A percentile compares a stretch with the other conserved stretches of the same genome.
These are phyloP conservation scores for Eremothecium coryli DNA, from an alignment of 1,139 yeast genomes.

Conservation along the genomic window DNA sequence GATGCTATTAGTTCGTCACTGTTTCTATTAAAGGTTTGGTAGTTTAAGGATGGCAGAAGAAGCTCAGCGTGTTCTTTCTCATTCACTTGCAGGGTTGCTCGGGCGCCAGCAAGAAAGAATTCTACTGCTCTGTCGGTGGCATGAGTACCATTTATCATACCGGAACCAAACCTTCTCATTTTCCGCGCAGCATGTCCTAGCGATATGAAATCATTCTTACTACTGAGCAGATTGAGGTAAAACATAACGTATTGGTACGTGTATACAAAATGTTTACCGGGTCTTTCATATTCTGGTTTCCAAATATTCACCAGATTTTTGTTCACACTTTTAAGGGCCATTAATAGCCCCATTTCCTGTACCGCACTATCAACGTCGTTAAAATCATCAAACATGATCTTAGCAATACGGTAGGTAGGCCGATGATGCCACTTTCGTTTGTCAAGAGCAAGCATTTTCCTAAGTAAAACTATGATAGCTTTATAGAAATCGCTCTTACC, in stretches of 20 bases:
- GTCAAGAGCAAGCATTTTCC: conserved; percentile 45
- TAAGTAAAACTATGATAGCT: conserved; percentile 32
- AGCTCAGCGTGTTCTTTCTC: conserved; percentile 25
- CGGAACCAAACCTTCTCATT: conserved; percentile 64
- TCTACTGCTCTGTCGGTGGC: conserved; percentile 23
- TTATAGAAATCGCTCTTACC: conserved; percentile 20
- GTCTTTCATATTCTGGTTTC: conserved; percentile 87
- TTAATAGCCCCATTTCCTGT: conserved; percentile 52
- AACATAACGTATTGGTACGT: conserved; percentile 62
- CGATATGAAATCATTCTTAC: conserved; percentile 48
- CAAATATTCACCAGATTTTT: conserved; percentile 77
- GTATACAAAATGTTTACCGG: conserved; percentile 86
- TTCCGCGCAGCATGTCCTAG: conserved; percentile 57
- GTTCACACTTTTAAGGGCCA: conserved; percentile 57
- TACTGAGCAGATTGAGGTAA: conserved; percentile 47
- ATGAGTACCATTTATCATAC: conserved; percentile 40
- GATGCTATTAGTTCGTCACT: conserved; percentile 18
- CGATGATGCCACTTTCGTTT: conserved; percentile 90
- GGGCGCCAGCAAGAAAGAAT: conserved; percentile 18
- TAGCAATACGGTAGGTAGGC: conserved; percentile 68
- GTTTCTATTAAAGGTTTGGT: conserved; percentile 17
- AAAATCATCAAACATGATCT: conserved; percentile 47
- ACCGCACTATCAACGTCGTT: conserved; percentile 47
- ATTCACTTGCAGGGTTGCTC: conserved; percentile 15
- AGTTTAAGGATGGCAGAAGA: conserved; percentile 21